Evolutionary conservation across 306 rosid genomes (phyloP).

Genomic region (Lathyrus oleraceus): DNA sequence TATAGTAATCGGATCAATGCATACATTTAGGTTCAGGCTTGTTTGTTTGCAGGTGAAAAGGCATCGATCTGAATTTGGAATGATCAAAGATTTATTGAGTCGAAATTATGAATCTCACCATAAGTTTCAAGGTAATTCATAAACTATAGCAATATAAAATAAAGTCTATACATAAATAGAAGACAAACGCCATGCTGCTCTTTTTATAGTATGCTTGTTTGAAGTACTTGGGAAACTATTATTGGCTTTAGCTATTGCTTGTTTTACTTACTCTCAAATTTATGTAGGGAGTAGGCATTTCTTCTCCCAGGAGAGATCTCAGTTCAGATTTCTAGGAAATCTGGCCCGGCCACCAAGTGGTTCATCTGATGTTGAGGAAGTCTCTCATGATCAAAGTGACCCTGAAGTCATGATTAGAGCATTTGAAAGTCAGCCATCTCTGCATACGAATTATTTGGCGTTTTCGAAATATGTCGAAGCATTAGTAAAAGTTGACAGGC

Average conservation of each 20-base stretch:
- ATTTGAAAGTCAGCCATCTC: slow-evolving; percentile 82
- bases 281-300: slow-evolving; percentile 50
- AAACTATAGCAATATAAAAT: not conserved
- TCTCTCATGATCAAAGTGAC: slow-evolving; percentile 55
- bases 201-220: not conserved
- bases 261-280: slow-evolving; percentile 22
- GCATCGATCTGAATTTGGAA: slow-evolving; percentile 47
- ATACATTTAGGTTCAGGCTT: not conserved
- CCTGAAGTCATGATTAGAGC: slow-evolving; percentile 77
- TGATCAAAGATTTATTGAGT: slow-evolving; percentile 35
- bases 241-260: slow-evolving; percentile 11
- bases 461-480: slow-evolving; percentile 82
- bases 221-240: not conserved
- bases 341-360: slow-evolving; percentile 65
- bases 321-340: slow-evolving; percentile 71
- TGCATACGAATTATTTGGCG: slow-evolving; percentile 65
- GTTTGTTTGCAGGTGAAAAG: slow-evolving; percentile 59
- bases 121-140: slow-evolving; percentile 37
- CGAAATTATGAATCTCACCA: slow-evolving; percentile 47
- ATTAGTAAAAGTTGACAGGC: slow-evolving; percentile 71
- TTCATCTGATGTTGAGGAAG: slow-evolving; percentile 50
- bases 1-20: no score
- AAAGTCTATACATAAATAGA: no score
- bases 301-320: slow-evolving; percentile 57
- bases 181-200: no score